phyloP scores from a whole-genome alignment of 176 grass and related monocot species.

The Hsuehochloa calcarea region DNA sequence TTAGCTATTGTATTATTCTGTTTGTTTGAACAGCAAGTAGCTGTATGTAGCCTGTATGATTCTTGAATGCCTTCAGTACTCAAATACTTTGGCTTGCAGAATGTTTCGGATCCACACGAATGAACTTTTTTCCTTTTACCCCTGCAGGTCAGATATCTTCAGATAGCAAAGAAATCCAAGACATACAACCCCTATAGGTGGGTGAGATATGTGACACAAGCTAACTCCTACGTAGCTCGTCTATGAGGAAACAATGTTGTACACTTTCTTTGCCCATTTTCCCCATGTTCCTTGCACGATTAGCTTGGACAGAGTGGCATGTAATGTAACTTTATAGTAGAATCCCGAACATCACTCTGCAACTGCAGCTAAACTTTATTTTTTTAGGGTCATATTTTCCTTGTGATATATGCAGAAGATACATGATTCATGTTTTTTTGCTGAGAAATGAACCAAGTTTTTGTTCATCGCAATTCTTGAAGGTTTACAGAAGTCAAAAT shows the following conservation, averaged over 20 bases:
- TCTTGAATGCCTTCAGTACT: conserved; percentile 10
- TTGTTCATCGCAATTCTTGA: not conserved
- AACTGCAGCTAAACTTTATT: not conserved
- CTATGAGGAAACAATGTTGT: conserved; percentile 45
- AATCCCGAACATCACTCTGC: conserved; percentile 13
- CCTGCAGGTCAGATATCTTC: conserved; percentile 94
- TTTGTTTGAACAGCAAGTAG: not conserved
- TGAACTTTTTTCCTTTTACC: not conserved
- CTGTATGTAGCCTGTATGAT: not conserved
- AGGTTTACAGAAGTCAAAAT: not conserved
- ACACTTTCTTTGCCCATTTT: conserved; percentile 2
- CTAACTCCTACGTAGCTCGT: conserved; percentile 92
- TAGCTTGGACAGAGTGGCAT: conserved; percentile 18
- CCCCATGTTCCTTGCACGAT: conserved; percentile 14
- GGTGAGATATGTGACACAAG: conserved; percentile 97
- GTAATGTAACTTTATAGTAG: conserved; percentile 38
- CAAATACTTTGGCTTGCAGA: not conserved
- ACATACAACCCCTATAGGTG: conserved; percentile 94
- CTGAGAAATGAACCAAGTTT: not conserved
- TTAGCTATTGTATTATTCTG: not conserved
- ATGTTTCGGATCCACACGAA: not conserved
- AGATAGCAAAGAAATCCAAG: conserved; percentile 96
- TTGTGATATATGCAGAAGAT: conserved; percentile 16
- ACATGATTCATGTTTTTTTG: not conserved
- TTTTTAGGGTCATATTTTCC: not conserved